Base-by-base conservation (phyloP, 1,139 yeast genomes). In the Kodamaea fungicola region DNA sequence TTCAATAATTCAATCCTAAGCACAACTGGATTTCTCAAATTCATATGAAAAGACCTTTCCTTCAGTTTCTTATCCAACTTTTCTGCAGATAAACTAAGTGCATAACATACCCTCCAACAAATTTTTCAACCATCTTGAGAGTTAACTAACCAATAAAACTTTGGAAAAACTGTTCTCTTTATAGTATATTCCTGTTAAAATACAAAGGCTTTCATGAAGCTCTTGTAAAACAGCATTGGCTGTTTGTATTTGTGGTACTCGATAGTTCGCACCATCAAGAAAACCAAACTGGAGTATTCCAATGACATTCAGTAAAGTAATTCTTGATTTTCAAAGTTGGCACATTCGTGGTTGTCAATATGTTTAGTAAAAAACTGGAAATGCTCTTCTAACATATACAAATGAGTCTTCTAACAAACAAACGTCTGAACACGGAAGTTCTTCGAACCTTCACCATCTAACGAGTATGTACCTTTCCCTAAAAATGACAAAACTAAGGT, bases 391-490 rank as follows among this genome's bases (percentile, higher is more conserved):
- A 76, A 62, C 22, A 64, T 44, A 40, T 61, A 59, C 31, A 76
- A 68, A 44, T 74, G 80, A 8, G 74, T 67, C 29, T 80, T 42
- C 78, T 62, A 13, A 76, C 67, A 55, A 77, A 77, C 52, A 75
- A 80, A 1, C 83, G 83, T 43, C 82, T 64, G 47, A 77, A 66
- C 74, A 37, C 83, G 61, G 16, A 79, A 68, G 49, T 75, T 78
- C 47, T 74, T 71, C 83, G 83, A 77, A 4, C 74, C 78, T 30
- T 58, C 65, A 8, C 78, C 78, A 40, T 74, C 77, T 30, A 74
- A 61, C 2, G 81, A 75, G 57, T 77, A 77, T 40, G 77, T 76
- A 3, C 83, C 82, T 41, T 73, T 74, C 6, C 83, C 83, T 33
- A 76, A 59, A 16, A 74, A 53, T 5, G 77, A 73, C 32, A 44